Base-by-base conservation (phyloP, 371 early-diverging fungal genomes). In the Mortierella sp. region DNA sequence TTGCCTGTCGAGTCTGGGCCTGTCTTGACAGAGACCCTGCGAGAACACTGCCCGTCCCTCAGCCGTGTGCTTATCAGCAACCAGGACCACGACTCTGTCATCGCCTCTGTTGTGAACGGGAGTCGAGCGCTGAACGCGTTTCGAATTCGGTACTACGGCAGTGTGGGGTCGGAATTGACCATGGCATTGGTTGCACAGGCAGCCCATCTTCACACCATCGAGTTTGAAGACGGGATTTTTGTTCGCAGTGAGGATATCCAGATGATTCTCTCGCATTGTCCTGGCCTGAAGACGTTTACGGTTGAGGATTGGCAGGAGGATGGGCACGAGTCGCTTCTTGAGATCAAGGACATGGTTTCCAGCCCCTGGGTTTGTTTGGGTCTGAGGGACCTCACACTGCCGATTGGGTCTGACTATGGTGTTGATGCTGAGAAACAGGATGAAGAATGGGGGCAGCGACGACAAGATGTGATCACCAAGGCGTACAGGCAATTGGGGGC, bases 401-500 rank as follows among this genome's bases (percentile, higher is more conserved):
- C 68, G 24, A 18, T 41, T 21, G 68, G 68, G 6, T 68, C 68
- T 18, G 21, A 68, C 3, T 41, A 38, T 41, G 68, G 68, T 11
- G 24, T 24, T 41, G 10, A 18, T n/a, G 10, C 16, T 8, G 43
- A 10, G 24, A 41, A 18, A 24, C 21, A 68, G 11, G 43, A 38
- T 24, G 41, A 18, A 21, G 68, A 68, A 21, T 24, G 8, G 24
- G 38, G 12, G 4, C n/a, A 5, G 18, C 29, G 1, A 10, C 70
- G 58, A 12, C 12, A 81, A 71, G 29, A 74, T 51, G 14, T 16
- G 70, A 68, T 41, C 38, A 68, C 21, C 18, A 24, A 68, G 21
- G 68, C 68, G 3, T 68, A 68, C 24, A 58, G 44, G 4, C 56
- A 77, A 41, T 41, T 81, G 12, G 63, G 54, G 32, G 43, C 70